Base-by-base conservation (phyloP, 768 basidiomycete species). In the Mycena vulgaris region DNA sequence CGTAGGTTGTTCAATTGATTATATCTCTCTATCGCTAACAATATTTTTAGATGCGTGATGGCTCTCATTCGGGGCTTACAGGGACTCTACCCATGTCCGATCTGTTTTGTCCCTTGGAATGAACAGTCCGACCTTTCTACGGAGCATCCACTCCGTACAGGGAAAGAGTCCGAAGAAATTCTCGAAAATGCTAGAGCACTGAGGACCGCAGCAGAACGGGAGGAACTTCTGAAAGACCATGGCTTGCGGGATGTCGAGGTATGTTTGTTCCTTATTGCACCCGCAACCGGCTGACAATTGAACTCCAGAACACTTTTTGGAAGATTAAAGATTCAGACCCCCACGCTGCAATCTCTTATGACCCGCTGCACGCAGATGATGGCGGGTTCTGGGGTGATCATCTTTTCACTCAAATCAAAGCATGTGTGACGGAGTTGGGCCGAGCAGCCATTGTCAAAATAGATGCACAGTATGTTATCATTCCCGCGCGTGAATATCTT, bases 1-100 rank as follows among this genome's bases (percentile, higher is more conserved):
- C 83, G 86, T 87, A 78, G 16, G 81, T 76, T n/a, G n/a, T 69
- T 53, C 51, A 17, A n/a, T 31, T 63, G 47, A 37, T 31, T 28
- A 25, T 21, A 17, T 60, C 16, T 3, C 31, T 23, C 7, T 14
- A 4, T 35, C 35, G 52, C 52, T 53, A 9, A 53, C 13, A 21
- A 23, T 30, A 2, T 33, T 53, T n/a, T 17, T 19, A 86, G 83
- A 51, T 83, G 77, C 60, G 74, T 83, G 21, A 85, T 86, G 81
- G 72, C 81, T 5, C 73, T 85, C 0, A 84, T 81, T 4, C 69
- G 75, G 14, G 84, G 84, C 0, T 9, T 63, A 1, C 58, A 60
- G 1, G 75, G 77, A 27, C 67, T 73, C 16, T 81, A 68, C 39
- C 84, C 84, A 1, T 86, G 84, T 61, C 82, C 82, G 0, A 64